phyloP scores from a whole-genome alignment of 805 yeast genomes.

The Lachancea meyersii region DNA sequence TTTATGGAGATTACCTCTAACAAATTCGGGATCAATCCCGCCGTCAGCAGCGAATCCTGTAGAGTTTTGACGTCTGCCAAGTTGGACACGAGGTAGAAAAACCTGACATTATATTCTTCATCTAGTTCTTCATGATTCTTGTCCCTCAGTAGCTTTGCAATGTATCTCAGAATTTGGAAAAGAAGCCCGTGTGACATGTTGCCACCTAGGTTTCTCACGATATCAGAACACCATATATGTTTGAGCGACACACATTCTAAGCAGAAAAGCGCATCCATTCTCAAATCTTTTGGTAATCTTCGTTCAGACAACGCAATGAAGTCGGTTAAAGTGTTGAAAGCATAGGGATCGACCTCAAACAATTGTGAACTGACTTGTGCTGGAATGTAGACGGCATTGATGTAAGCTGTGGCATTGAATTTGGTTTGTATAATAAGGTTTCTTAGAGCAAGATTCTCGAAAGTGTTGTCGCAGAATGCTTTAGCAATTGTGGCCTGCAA shows the following conservation, averaged over 20 bases:
- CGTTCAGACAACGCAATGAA: slow-evolving; percentile 61
- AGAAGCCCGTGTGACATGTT: slow-evolving; percentile 80
- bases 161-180: slow-evolving; percentile 61
- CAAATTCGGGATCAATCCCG: slow-evolving; percentile 67
- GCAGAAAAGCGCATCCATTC: slow-evolving; percentile 57
- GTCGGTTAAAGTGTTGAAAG: slow-evolving; percentile 63
- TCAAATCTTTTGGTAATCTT: slow-evolving; percentile 45
- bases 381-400: slow-evolving; percentile 50
- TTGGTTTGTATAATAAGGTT: slow-evolving; percentile 56
- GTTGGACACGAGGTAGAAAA: slow-evolving; percentile 59
- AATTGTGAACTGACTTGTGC: slow-evolving; percentile 57
- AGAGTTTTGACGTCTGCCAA: slow-evolving; percentile 52
- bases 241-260: slow-evolving; percentile 63
- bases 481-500: slow-evolving; percentile 60
- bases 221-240: slow-evolving; percentile 67
- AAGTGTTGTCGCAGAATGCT: slow-evolving; percentile 55
- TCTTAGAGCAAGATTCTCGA: slow-evolving; percentile 50
- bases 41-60: slow-evolving; percentile 54
- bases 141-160: slow-evolving; percentile 45
- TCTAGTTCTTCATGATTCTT: slow-evolving; percentile 36
- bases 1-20: slow-evolving; percentile 52
- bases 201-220: slow-evolving; percentile 73
- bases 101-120: slow-evolving; percentile 42
- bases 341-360: slow-evolving; percentile 65
- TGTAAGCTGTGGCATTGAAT: slow-evolving; percentile 59